Conservation (phyloP, 306 rosid species). For the Comarum palustre region DNA sequence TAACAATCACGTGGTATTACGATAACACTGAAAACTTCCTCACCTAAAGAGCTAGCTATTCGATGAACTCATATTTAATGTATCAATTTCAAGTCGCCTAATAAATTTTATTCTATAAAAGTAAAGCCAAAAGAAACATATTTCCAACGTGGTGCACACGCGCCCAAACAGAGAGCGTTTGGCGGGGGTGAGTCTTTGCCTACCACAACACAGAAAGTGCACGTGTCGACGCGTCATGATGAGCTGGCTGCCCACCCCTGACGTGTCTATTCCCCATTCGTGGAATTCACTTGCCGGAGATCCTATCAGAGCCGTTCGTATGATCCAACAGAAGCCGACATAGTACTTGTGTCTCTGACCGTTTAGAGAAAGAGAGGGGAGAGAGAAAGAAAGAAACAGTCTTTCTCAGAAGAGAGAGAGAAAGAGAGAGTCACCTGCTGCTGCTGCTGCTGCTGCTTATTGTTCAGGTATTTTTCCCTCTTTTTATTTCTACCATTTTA, state of each 20-base stretch:
- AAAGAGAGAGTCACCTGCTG: conserved; percentile 32
- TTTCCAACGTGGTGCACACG: conserved; percentile 14
- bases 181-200: background rate
- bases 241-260: conserved; percentile 46
- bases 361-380: conserved; percentile 24
- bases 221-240: conserved; percentile 65
- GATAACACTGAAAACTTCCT: no score
- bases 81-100: no score
- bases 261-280: conserved; percentile 45
- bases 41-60: no score
- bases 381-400: conserved; percentile 19
- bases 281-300: conserved; percentile 9
- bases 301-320: conserved; percentile 75
- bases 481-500: conserved; percentile 14
- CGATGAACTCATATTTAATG: no score
- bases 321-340: conserved; percentile 44
- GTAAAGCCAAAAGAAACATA: no score
- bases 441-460: conserved; percentile 44
- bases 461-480: background rate
- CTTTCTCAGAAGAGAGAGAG: conserved; percentile 4
- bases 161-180: background rate
- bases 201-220: conserved; percentile 29
- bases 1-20: no score
- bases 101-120: no score
- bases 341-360: conserved; percentile 42